phyloP scores from a whole-genome alignment of 352 stramenopile genomes.

The Pythium dissimile region DNA sequence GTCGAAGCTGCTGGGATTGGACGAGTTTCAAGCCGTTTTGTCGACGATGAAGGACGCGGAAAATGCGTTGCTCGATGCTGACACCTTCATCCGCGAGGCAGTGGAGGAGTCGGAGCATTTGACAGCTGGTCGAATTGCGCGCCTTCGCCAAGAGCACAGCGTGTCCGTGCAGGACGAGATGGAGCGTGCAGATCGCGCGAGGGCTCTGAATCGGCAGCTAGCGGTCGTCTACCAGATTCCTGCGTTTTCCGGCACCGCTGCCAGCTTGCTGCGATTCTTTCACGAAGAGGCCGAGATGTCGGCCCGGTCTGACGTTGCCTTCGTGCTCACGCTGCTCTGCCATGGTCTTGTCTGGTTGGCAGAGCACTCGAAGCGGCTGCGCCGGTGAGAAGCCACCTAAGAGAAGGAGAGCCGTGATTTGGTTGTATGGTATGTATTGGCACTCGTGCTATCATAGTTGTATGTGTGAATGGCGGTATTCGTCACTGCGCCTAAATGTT shows the following conservation, averaged over 20 bases:
- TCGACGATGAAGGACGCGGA: conserved; percentile 73
- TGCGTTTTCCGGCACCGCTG: conserved; percentile 66
- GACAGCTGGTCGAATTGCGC: conserved; percentile 30
- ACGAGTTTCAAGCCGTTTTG: conserved; percentile 71
- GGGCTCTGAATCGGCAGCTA: conserved; percentile 65
- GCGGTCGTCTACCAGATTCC: conserved; percentile 74
- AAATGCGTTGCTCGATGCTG: conserved; percentile 56
- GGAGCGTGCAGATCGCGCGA: conserved; percentile 56
- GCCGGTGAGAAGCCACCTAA: conserved; percentile 23
- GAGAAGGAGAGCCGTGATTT: too few relatives aligned
- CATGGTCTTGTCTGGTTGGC: conserved; percentile 80
- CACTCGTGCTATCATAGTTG: conserved; percentile 8
- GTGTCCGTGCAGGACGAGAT: conserved; percentile 64
- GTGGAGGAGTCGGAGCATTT: conserved; percentile 43
- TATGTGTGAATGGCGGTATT: conserved; percentile 20
- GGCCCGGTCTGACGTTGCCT: conserved; percentile 67
- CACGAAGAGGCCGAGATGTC: conserved; percentile 73
- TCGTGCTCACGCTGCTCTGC: conserved; percentile 75
- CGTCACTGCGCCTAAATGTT: neutral
- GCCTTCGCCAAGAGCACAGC: conserved; percentile 49
- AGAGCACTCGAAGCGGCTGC: conserved; percentile 64
- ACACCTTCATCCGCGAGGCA: conserved; percentile 53
- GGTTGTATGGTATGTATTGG: neutral
- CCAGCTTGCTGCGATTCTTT: conserved; percentile 65
- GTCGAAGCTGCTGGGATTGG: conserved; percentile 35